Evolutionary conservation across 805 yeast genomes (phyloP), one percentile per base, ranked within the genome.

Genomic region (Saturnispora sekii): DNA sequence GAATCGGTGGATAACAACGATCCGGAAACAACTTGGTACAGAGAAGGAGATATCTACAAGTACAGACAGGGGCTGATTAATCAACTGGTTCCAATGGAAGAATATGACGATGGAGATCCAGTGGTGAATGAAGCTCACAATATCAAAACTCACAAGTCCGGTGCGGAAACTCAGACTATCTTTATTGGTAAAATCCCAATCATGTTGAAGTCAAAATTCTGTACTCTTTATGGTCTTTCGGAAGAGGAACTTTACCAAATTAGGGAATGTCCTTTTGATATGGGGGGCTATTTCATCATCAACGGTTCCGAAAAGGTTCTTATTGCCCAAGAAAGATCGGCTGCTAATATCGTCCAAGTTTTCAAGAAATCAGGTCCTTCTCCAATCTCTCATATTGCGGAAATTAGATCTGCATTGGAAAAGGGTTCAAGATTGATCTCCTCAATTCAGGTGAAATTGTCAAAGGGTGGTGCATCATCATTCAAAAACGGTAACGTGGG

Each of bases 251-350:
- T 89, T 58, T 93, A 89, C 67, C 95, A 88, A 57, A 76, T 93
- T 61, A 89, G 93, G 66, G 99, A 93, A 68, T 93, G 99, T 69
- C 98, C 98, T 30, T 93, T 86, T 66, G 99, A 93, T 73, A 95
- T 93, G 94, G 99, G 99, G 65, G 99, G 99, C 51, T 93, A 93
- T 66, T 93, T 93, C 62, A 89, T 93, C 55, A 93, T 93, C 61
- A 93, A 93, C 69, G 99, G 99, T 57, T 87, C 97, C 16, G 99
- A 93, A 64, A 93, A 93, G 65, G 99, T 93, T 46, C 72, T 93
- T 59, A 93, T 93, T 70, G 99, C 99, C 30, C 99, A 93, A 68
- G 99, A 93, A 67, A 79, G 99, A 64, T 81, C 93, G 48, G 97
- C 99, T 11, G 99, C 98, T 40, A 93, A 93, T 62, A 93, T 93